These are phyloP conservation scores for Curvularia eragrostidis DNA, from an alignment of 2,329 filamentous ascomycete genomes.

Conservation along the genomic window DNA sequence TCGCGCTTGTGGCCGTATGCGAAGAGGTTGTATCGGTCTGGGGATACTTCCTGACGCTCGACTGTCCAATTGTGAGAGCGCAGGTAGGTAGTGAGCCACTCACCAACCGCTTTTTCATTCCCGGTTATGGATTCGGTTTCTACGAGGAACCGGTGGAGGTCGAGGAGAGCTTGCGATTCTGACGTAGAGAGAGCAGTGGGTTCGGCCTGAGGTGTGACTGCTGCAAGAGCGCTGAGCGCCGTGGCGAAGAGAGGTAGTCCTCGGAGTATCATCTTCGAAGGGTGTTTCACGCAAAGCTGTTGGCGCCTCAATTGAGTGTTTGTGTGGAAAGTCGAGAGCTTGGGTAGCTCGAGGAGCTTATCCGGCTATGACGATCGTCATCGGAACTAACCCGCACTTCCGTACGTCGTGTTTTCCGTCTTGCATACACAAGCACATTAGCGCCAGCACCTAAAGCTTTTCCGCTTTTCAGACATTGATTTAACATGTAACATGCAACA, in stretches of 20 bases:
- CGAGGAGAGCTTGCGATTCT: slow-evolving; percentile 62
- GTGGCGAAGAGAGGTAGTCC: slow-evolving; percentile 24
- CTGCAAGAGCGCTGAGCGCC: slow-evolving; percentile 17
- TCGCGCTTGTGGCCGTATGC: slow-evolving; percentile 65
- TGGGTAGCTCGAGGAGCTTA: slow-evolving; percentile 11
- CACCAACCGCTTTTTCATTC: slow-evolving; percentile 71
- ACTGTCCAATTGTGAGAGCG: slow-evolving; percentile 66
- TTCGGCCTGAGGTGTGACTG: slow-evolving; percentile 7
- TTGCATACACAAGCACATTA: background rate
- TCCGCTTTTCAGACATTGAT: background rate
- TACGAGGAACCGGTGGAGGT: slow-evolving; percentile 77
- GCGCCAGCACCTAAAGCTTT: background rate
- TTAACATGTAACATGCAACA: background rate
- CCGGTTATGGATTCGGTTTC: slow-evolving; percentile 74
- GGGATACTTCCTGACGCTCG: slow-evolving; percentile 62
- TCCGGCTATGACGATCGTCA: slow-evolving; percentile 3
- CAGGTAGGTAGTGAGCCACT: slow-evolving; percentile 73
- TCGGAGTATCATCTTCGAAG: slow-evolving; percentile 25
- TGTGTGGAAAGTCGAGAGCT: background rate
- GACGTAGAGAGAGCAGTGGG: slow-evolving; percentile 27
- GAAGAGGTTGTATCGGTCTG: slow-evolving; percentile 74
- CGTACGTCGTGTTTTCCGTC: background rate
- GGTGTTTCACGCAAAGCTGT: background rate
- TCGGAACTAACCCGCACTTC: background rate
- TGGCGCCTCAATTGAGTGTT: slow-evolving; percentile 3